phyloP scores from a whole-genome alignment of 345 rosid genomes.

The Bruguiera sexangula region DNA sequence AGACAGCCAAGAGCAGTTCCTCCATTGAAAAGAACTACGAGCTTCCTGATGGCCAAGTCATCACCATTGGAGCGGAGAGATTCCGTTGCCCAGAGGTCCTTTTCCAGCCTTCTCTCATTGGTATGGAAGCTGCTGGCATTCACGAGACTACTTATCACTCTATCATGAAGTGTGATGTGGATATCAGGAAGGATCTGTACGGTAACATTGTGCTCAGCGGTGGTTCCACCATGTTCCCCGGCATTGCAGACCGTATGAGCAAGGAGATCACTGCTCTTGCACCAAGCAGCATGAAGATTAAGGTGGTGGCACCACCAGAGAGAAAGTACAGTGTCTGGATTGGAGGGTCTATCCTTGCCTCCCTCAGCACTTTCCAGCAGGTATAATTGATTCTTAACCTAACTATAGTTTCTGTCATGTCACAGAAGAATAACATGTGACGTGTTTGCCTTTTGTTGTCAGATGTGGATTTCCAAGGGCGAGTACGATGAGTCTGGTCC shows the following conservation, averaged over 20 bases:
- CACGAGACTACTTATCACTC: slow-evolving; percentile 65
- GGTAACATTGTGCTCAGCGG: slow-evolving; percentile 64
- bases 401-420: not conserved
- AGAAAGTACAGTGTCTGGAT: slow-evolving; percentile 71
- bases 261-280: slow-evolving; percentile 66
- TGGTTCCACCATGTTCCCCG: slow-evolving; percentile 59
- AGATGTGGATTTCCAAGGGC: slow-evolving; percentile 60
- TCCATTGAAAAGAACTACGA: slow-evolving; percentile 62
- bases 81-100: slow-evolving; percentile 71
- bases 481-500: slow-evolving; percentile 55
- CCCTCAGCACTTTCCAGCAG: slow-evolving; percentile 2
- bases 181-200: slow-evolving; percentile 63
- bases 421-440: not conserved
- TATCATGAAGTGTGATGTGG: slow-evolving; percentile 65
- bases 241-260: slow-evolving; percentile 62
- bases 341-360: slow-evolving; percentile 36
- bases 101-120: slow-evolving; percentile 63
- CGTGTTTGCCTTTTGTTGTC: slow-evolving; percentile 10
- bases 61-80: slow-evolving; percentile 65
- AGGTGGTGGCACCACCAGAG: slow-evolving; percentile 62
- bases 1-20: slow-evolving; percentile 63
- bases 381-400: not conserved
- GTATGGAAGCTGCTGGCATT: slow-evolving; percentile 68
- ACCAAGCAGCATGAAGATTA: slow-evolving; percentile 66
- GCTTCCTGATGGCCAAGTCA: slow-evolving; percentile 59